Percentiles rank a stretch among this genome's conserved stretches.
Conservation (phyloP, 2,329 filamentous ascomycete genomes). For the Trichoderma oligosporum region DNA sequence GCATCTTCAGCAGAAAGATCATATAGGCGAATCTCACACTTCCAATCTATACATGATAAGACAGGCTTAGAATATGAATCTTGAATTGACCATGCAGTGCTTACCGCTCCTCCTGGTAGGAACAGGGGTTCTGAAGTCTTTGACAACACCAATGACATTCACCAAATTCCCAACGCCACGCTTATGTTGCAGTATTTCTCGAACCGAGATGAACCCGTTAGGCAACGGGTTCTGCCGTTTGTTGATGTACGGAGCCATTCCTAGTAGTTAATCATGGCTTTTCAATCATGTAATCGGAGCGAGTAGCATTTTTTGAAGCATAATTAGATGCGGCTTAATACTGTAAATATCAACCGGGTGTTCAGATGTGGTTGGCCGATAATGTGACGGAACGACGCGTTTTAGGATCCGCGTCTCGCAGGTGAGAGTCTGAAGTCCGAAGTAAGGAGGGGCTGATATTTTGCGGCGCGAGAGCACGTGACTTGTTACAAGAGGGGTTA, state of each 20-base stretch:
- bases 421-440: background rate
- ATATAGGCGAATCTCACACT: conserved; percentile 57
- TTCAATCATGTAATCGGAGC: background rate
- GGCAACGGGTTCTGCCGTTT: conserved; percentile 21
- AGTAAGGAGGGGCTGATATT: background rate
- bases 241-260: conserved; percentile 11
- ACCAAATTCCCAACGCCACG: conserved; percentile 34
- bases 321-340: background rate
- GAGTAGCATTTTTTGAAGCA: background rate
- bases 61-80: background rate
- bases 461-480: conserved; percentile 14
- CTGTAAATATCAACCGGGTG: background rate
- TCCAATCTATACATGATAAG: conserved; percentile 47
- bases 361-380: background rate
- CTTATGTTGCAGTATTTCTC: conserved; percentile 43
- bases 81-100: background rate
- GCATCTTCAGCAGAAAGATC: conserved; percentile 53
- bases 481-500: background rate
- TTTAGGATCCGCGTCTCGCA: background rate
- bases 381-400: conserved; percentile 9
- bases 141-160: conserved; percentile 67
- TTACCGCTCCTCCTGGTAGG: conserved; percentile 51
- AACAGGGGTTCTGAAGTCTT: conserved; percentile 56
- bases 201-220: conserved; percentile 31
- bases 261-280: conserved; percentile 10